phyloP scores from a whole-genome alignment of 2,329 filamentous ascomycete species.

The Emmonsiellopsis sp. region DNA sequence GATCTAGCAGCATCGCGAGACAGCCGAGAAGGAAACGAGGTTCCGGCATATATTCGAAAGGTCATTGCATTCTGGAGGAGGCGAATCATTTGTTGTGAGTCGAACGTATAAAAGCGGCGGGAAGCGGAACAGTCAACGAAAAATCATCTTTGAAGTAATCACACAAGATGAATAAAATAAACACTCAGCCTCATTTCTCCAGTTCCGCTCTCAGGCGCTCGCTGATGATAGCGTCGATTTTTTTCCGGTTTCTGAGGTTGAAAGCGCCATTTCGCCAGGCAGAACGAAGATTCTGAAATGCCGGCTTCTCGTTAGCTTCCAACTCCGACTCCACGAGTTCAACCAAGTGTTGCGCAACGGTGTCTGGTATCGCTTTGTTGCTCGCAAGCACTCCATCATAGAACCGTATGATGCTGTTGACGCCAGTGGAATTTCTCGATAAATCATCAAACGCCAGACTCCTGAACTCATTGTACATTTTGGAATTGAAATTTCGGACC shows the following conservation, averaged over 20 bases:
- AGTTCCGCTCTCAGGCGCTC: constrained; percentile 43
- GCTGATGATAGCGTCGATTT: constrained; percentile 44
- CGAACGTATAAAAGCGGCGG: not conserved
- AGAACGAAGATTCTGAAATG: constrained; percentile 43
- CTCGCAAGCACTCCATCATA: constrained; percentile 51
- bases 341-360: constrained; percentile 47
- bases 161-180: not conserved
- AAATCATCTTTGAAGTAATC: not conserved
- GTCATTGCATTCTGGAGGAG: not conserved
- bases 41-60: not conserved
- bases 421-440: constrained; percentile 44
- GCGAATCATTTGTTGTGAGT: not conserved
- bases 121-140: not conserved
- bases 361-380: constrained; percentile 37
- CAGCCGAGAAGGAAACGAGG: not conserved
- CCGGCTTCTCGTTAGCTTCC: constrained; percentile 28
- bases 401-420: constrained; percentile 55
- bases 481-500: constrained; percentile 61
- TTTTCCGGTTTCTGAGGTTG: constrained; percentile 48
- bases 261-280: constrained; percentile 46
- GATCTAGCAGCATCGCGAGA: not conserved
- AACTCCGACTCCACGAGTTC: constrained; percentile 43
- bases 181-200: constrained; percentile 27
- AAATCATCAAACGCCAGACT: constrained; percentile 57
- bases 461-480: constrained; percentile 68